Evolutionary conservation across 371 early-diverging fungal genomes (phyloP).

Genomic region (Blakeslea trispora): DNA sequence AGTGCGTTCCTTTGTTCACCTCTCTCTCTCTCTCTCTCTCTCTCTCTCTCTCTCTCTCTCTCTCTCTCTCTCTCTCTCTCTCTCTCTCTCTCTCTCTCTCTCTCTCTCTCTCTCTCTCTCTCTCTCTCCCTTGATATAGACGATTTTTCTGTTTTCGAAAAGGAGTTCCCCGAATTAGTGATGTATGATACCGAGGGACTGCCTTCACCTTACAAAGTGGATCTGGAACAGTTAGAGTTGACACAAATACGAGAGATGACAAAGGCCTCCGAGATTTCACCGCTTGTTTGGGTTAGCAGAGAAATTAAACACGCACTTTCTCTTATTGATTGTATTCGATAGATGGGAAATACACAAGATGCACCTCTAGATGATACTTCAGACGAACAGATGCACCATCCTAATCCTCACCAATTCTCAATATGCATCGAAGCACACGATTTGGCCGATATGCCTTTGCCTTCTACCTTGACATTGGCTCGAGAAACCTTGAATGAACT

Average conservation of each 20-base stretch:
- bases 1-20: no score
- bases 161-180: constrained; percentile 50
- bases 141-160: constrained; percentile 51
- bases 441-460: constrained; percentile 54
- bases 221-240: constrained; percentile 57
- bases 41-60: no score
- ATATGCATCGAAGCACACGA: constrained; percentile 66
- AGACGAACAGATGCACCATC: constrained; percentile 27
- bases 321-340: constrained; percentile 1
- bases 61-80: no score
- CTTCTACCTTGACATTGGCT: constrained; percentile 46
- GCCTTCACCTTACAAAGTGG: constrained; percentile 33
- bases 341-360: constrained; percentile 66
- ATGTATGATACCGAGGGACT: constrained; percentile 44
- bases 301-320: background rate
- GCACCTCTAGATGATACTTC: constrained; percentile 34
- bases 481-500: constrained; percentile 41
- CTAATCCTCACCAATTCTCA: constrained; percentile 55
- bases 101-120: no score
- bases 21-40: no score
- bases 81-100: no score
- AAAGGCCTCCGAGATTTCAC: constrained; percentile 54
- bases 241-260: constrained; percentile 61
- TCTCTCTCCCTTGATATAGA: no score
- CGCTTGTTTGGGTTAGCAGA: constrained; percentile 52